Evolutionary conservation across 1,284 basidiomycete genomes (phyloP).

Genomic region (Papiliotrema flavescens): DNA sequence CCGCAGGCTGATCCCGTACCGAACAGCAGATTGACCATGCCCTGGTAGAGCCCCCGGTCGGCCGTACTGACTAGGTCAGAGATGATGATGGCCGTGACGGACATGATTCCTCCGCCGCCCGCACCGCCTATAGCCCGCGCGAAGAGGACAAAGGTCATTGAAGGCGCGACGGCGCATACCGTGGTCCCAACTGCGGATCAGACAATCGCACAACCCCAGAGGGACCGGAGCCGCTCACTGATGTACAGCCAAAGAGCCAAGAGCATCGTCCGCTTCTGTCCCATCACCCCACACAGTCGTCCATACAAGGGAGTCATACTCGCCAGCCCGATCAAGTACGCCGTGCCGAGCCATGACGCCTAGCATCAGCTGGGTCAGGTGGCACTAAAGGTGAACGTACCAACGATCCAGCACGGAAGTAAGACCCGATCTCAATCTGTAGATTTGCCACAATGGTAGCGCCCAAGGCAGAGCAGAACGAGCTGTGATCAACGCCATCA

Average conservation of each 20-base stretch:
- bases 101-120: conserved; percentile 33
- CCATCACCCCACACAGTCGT: conserved; percentile 24
- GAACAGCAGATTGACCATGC: conserved; percentile 35
- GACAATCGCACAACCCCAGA: too few species aligned
- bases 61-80: conserved; percentile 43
- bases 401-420: conserved; percentile 12
- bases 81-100: conserved; percentile 42
- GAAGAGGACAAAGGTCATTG: conserved; percentile 9
- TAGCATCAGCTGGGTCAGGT: conserved; percentile 5
- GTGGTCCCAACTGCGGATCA: conserved; percentile 15
- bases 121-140: conserved; percentile 32
- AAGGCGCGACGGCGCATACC: conserved; percentile 17
- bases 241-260: conserved; percentile 25
- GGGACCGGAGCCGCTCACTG: neutral
- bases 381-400: too few species aligned
- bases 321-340: conserved; percentile 29
- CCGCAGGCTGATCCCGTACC: conserved; percentile 44
- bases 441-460: conserved; percentile 24
- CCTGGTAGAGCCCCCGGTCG: conserved; percentile 46
- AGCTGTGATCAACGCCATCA: neutral
- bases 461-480: neutral
- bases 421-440: conserved; percentile 25
- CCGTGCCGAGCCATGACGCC: conserved; percentile 33
- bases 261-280: conserved; percentile 18
- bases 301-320: conserved; percentile 32